Evolutionary conservation across 352 stramenopile species (phyloP).

Genomic region (Pythium scleroteichum): DNA sequence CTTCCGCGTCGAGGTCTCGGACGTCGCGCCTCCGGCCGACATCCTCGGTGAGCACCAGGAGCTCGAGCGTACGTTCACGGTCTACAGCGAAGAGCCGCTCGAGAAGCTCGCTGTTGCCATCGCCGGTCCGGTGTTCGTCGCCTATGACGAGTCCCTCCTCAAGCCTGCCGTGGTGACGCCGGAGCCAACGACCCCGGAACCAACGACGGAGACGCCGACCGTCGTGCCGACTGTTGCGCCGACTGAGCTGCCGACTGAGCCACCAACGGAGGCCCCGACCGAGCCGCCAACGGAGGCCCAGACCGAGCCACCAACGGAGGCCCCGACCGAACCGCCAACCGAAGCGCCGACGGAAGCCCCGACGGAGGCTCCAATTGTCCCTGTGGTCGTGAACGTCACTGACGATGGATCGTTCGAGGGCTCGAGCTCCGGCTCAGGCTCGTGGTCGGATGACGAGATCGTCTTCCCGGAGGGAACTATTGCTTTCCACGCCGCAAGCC

Average conservation of each 20-base stretch:
- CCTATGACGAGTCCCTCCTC: not conserved
- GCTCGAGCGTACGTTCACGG: slow-evolving; percentile 21
- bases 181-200: slow-evolving; percentile 10
- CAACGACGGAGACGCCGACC: slow-evolving; percentile 5
- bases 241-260: slow-evolving; percentile 4
- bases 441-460: slow-evolving; percentile 28
- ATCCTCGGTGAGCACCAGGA: slow-evolving; percentile 31
- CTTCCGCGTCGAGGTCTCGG: slow-evolving; percentile 22
- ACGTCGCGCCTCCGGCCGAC: slow-evolving; percentile 25
- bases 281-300: not conserved
- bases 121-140: slow-evolving; percentile 22
- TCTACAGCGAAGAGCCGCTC: slow-evolving; percentile 29
- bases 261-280: not conserved
- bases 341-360: not conserved
- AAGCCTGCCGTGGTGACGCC: not conserved
- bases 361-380: slow-evolving; percentile 3
- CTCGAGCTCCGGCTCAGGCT: slow-evolving; percentile 20
- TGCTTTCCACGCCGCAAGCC: slow-evolving; percentile 20
- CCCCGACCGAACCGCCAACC: not conserved
- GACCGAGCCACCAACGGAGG: slow-evolving; percentile 1
- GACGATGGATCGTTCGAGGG: slow-evolving; percentile 24
- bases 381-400: slow-evolving; percentile 13
- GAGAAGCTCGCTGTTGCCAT: slow-evolving; percentile 30
- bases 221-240: slow-evolving; percentile 11
- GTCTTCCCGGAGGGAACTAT: slow-evolving; percentile 39